A percentile compares a stretch with the other conserved stretches of the same genome.
Conservation (phyloP, 2,329 filamentous ascomycete genomes). For the Aspergillus tubingensis region DNA sequence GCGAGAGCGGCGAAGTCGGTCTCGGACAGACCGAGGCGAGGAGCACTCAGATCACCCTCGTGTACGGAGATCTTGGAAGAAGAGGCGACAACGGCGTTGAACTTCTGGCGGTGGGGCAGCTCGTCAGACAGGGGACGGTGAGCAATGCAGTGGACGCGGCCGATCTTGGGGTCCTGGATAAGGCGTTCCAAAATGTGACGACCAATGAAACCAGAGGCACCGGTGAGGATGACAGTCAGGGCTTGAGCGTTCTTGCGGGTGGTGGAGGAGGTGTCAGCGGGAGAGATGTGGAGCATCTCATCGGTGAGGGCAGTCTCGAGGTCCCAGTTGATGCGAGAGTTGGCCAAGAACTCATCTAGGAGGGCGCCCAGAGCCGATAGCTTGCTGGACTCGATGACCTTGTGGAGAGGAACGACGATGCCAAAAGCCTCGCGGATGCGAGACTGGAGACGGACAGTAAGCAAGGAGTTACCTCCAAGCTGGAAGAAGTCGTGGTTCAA, state of each 20-base stretch:
- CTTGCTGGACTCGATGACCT: not conserved
- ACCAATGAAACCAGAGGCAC: slow-evolving; percentile 14
- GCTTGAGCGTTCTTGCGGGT: not conserved
- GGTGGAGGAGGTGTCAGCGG: not conserved
- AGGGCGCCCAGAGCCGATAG: slow-evolving; percentile 1
- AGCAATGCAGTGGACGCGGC: slow-evolving; percentile 14
- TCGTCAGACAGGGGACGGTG: not conserved
- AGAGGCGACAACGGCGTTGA: not conserved
- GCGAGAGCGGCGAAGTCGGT: not conserved
- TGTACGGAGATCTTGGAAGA: not conserved
- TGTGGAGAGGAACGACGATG: not conserved
- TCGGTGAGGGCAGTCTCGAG: not conserved
- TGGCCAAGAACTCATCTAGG: not conserved
- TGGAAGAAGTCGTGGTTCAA: slow-evolving; percentile 10
- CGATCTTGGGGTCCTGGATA: not conserved
- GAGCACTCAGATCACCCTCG: not conserved
- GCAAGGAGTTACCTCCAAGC: slow-evolving; percentile 14
- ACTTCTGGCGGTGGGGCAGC: no score
- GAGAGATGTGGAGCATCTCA: not conserved
- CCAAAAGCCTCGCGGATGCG: not conserved
- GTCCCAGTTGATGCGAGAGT: slow-evolving; percentile 3
- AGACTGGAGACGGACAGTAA: slow-evolving; percentile 5
- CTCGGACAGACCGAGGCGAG: not conserved
- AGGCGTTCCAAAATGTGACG: slow-evolving; percentile 6
- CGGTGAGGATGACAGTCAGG: slow-evolving; percentile 13